A percentile compares a stretch with the other conserved stretches of the same genome.
These are phyloP conservation scores for Phialophora tarda DNA, from an alignment of 2,329 filamentous ascomycete species.

Conservation along the genomic window DNA sequence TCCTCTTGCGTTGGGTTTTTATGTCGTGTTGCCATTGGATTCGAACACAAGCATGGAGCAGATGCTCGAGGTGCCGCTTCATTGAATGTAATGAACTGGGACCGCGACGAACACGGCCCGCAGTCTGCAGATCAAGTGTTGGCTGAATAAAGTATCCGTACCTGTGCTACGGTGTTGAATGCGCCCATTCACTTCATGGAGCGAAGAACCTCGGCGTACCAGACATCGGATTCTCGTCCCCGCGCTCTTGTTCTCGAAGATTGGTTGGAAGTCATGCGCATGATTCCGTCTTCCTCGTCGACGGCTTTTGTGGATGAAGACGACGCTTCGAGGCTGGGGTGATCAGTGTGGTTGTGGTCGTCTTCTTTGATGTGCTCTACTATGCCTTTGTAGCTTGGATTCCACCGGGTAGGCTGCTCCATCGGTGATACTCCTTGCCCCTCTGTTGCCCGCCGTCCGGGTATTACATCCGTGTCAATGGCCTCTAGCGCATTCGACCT, in stretches of 20 bases:
- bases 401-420: background rate
- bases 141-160: background rate
- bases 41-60: background rate
- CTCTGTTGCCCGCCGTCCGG: slow-evolving; percentile 19
- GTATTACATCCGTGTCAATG: slow-evolving; percentile 20
- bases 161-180: background rate
- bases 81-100: too few relatives aligned
- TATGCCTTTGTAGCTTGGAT: background rate
- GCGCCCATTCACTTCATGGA: slow-evolving; percentile 69
- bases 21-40: background rate
- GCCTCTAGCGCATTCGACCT: slow-evolving; percentile 29
- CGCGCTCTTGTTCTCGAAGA: slow-evolving; percentile 9
- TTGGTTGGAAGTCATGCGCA: slow-evolving; percentile 8
- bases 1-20: background rate
- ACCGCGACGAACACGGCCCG: too few relatives aligned
- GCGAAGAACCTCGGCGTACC: slow-evolving; percentile 34
- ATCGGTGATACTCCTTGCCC: slow-evolving; percentile 8
- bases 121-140: background rate
- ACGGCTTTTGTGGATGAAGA: background rate
- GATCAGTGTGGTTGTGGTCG: background rate
- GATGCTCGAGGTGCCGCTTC: too few relatives aligned
- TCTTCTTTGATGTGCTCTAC: slow-evolving; percentile 11
- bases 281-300: slow-evolving; percentile 9
- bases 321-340: background rate
- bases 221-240: slow-evolving; percentile 21